phyloP scores from a whole-genome alignment of 2,329 filamentous ascomycete genomes.

The Sphaerulina populicola region DNA sequence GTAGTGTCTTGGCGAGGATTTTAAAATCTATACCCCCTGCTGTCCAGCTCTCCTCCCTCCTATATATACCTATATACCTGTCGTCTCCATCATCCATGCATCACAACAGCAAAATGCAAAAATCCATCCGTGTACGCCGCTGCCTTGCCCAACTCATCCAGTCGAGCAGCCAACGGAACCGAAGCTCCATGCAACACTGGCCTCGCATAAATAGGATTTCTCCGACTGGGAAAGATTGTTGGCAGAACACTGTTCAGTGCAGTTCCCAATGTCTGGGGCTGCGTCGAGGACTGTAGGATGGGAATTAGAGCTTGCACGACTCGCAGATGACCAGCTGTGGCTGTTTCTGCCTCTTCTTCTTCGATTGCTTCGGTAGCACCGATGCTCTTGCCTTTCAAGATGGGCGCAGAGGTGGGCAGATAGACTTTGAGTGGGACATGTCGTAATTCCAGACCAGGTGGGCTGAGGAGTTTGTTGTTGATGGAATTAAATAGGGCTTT shows the following conservation, averaged over 20 bases:
- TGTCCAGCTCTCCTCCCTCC: too few relatives aligned
- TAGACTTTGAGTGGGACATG: slow-evolving; percentile 86
- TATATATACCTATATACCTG: too few relatives aligned
- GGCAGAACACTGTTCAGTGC: slow-evolving; percentile 70
- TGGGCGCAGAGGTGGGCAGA: slow-evolving; percentile 48
- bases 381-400: slow-evolving; percentile 29
- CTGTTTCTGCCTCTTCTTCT: slow-evolving; percentile 19
- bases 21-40: too few relatives aligned
- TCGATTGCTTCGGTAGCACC: slow-evolving; percentile 25
- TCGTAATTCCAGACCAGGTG: slow-evolving; percentile 60
- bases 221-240: slow-evolving; percentile 73
- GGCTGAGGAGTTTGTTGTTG: slow-evolving; percentile 66
- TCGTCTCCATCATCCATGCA: slow-evolving; percentile 47
- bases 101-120: slow-evolving; percentile 70
- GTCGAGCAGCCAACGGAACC: slow-evolving; percentile 67
- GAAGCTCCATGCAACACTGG: slow-evolving; percentile 77
- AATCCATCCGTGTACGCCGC: slow-evolving; percentile 89
- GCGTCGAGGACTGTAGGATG: slow-evolving; percentile 40
- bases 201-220: slow-evolving; percentile 74
- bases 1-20: too few relatives aligned
- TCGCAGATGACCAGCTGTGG: slow-evolving; percentile 36
- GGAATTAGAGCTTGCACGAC: slow-evolving; percentile 65
- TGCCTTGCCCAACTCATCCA: slow-evolving; percentile 75
- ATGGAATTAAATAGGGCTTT: slow-evolving; percentile 63
- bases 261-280: slow-evolving; percentile 63